Base-by-base conservation (phyloP, 768 basidiomycete species). In the Leccinellum luteum region DNA sequence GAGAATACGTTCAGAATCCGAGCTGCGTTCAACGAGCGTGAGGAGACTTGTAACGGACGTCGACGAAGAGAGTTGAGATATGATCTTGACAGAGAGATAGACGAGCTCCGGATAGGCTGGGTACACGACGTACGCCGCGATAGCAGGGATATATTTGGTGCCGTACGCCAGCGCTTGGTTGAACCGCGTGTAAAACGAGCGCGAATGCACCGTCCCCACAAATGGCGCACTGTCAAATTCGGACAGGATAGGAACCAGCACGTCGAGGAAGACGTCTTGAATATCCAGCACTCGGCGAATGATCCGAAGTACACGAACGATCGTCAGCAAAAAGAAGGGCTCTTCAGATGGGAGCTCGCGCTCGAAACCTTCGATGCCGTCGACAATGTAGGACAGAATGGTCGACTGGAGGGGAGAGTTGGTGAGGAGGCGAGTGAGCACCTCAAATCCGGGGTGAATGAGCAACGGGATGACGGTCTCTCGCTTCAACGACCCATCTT, bases 201-300 rank as follows among this genome's bases (percentile, higher is more conserved):
- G 81, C 1, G 87, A 76, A 59, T 85, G 82, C 15, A 83, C 71
- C 8, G 75, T 78, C 28, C 85, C 85, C 25, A 84, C 73, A 48
- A 86, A 67, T 0, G 81, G 70, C 0, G 81, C 70, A 58, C 80
- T 82, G 59, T 84, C 83, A 56, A 85, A 77, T 54, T 92, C 87
- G 19, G 82, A 76, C 8, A 95, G 80, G 21, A 89, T 74, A 2
- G 93, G 92, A 3, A 96, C 75, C 50, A 96, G 82, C 23, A 94
- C 86, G 54, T 98, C 94, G 43, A 94, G 78, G 78, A 95, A 97
- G 55, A 93, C 81, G 51, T 90, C 86, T 67, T 98, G 94, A 27
- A 93, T 81, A 60, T 94, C 90, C 56, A 98, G 76, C 0, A 90
- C 81, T 1, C 93, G 86, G 59, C 86, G 82, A 15, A 92, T 79